Conservation (phyloP, 805 yeast genomes). For the Zygotorulaspora florentina region DNA sequence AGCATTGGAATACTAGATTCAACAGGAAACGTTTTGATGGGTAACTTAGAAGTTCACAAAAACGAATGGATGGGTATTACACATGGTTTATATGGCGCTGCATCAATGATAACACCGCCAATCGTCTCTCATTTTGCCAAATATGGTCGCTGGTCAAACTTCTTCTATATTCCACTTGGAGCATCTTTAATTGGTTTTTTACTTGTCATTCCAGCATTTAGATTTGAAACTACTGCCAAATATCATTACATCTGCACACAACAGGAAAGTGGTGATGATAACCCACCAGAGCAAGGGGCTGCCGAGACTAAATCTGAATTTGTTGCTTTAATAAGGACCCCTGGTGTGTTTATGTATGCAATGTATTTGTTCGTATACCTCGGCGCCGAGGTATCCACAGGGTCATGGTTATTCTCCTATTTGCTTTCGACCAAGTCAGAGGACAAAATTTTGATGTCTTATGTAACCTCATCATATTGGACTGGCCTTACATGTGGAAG, state of each 20-base stretch:
- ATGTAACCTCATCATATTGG: slow-evolving; percentile 69
- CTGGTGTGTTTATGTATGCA: slow-evolving; percentile 46
- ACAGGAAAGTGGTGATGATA: slow-evolving; percentile 20
- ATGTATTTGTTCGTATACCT: slow-evolving; percentile 56
- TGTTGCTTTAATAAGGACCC: slow-evolving; percentile 26
- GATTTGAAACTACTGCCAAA: slow-evolving; percentile 39
- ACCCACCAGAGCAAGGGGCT: slow-evolving; percentile 13
- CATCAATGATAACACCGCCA: slow-evolving; percentile 68
- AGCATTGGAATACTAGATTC: slow-evolving; percentile 36
- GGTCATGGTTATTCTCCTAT: slow-evolving; percentile 68
- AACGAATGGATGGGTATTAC: slow-evolving; percentile 56
- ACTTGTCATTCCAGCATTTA: slow-evolving; percentile 42
- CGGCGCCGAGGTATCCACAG: slow-evolving; percentile 66
- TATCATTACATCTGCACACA: slow-evolving; percentile 29
- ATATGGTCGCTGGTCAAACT: slow-evolving; percentile 29
- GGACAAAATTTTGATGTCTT: slow-evolving; percentile 47
- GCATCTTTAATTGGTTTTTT: slow-evolving; percentile 34
- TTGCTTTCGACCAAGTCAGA: slow-evolving; percentile 52
- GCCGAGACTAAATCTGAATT: slow-evolving; percentile 2
- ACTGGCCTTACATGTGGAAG: slow-evolving; percentile 66
- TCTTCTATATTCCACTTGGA: slow-evolving; percentile 35
- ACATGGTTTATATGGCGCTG: slow-evolving; percentile 70
- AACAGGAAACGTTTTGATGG: slow-evolving; percentile 32
- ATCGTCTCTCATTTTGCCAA: slow-evolving; percentile 45
- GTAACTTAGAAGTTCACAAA: slow-evolving; percentile 40